Base-by-base conservation (phyloP, 495 filamentous ascomycete genomes). In the Neurospora tetrasperma region DNA sequence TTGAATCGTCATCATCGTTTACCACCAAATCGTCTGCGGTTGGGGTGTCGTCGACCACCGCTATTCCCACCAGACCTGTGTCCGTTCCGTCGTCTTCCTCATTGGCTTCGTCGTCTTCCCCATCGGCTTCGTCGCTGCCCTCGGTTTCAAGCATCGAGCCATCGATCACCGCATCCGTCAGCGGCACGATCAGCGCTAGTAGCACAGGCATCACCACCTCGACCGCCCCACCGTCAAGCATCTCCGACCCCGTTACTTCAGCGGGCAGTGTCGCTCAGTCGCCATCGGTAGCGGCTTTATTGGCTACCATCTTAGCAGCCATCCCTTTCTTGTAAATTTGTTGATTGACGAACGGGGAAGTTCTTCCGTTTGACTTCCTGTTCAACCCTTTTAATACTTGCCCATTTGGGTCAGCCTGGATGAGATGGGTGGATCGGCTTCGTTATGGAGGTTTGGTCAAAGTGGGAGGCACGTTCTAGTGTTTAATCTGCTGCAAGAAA, bases 341-440 rank as follows among this genome's bases (percentile, higher is more conserved):
- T 18, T 46, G 68, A 18, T 5, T 2, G 23, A 44, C 48, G 23
- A 35, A 71, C 72, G 20, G 38, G 73, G 54, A 11, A 44, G 42
- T 72, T 69, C 43, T 70, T 43, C 72, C 71, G 73, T 14, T 70
- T 72, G 14, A 62, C 35, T 46, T 27, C 12, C 70, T 27, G 6
- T 18, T 43, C 35, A 2, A 71, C 6, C 42, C 41, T 35, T 66
- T 35, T 35, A 66, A 66, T 66, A 38, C 14, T 66, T 35, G 16
- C 31, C 54, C 27, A 2, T 66, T 66, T 35, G 27, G 27, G 8
- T 31, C 31, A 9, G 18, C 23, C 16, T 16, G 27, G 54, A 38
- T 38, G 23, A 35, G 11, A 35, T 66, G 14, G 6, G 54, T 35
- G 54, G 5, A 18, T 38, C 2, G 54, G 54, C 5, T 9, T 59